Evolutionary conservation across 148 eudicot species (phyloP).

Genomic region (Dysphania ambrosioides): DNA sequence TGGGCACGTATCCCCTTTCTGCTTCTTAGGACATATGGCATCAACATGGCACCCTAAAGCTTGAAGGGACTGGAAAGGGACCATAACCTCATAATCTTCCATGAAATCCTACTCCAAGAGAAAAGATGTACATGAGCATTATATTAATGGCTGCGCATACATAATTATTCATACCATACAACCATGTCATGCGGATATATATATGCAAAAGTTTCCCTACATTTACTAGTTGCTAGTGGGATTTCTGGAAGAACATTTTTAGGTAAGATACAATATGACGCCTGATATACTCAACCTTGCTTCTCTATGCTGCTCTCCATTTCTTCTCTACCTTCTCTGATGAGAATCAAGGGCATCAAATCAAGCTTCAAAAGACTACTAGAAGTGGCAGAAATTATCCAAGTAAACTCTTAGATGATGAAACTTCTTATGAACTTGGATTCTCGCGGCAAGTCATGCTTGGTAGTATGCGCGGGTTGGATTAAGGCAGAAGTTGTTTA

Average conservation of each 20-base stretch:
- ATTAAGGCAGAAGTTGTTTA: too few relatives aligned
- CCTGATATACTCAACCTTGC: too few relatives aligned
- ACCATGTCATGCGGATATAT: not conserved
- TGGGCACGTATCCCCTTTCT: constrained; percentile 65
- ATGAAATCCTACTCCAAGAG: constrained; percentile 65
- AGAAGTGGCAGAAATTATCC: too few relatives aligned
- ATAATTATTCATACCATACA: not conserved
- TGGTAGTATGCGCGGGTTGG: too few relatives aligned
- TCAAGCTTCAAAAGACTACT: too few relatives aligned
- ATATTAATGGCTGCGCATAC: not conserved
- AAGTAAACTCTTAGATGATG: too few relatives aligned
- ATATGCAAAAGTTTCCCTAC: not conserved
- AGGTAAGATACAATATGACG: too few relatives aligned
- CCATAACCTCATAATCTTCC: constrained; percentile 96
- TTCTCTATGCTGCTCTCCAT: not conserved
- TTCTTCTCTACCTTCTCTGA: not conserved
- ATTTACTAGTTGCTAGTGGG: not conserved
- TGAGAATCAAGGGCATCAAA: too few relatives aligned
- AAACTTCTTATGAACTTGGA: too few relatives aligned
- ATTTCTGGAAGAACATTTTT: not conserved
- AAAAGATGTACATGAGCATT: not conserved
- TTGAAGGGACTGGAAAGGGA: constrained; percentile 92
- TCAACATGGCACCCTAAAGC: constrained; percentile 97
- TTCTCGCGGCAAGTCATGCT: too few relatives aligned
- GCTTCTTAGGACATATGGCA: constrained; percentile 89